Conservation (phyloP, 768 basidiomycete species). For the Boletellus sp. region DNA sequence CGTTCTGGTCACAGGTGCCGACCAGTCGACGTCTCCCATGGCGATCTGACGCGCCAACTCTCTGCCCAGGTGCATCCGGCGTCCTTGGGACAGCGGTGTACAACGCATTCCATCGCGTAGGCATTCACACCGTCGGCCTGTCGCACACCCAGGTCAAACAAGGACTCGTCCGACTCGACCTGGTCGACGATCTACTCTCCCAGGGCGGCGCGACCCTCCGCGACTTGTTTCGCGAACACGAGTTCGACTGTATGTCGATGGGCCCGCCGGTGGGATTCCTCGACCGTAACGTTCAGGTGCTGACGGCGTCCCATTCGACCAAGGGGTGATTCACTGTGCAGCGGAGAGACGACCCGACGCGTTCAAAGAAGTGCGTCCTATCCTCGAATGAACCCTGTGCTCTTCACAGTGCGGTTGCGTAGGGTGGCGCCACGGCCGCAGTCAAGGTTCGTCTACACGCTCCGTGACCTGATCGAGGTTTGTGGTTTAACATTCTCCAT, state of each 20-base stretch:
- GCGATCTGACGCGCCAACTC: slow-evolving; percentile 10
- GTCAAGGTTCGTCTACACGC: slow-evolving; percentile 43
- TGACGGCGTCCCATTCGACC: slow-evolving; percentile 4
- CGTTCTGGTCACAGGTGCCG: slow-evolving; percentile 54
- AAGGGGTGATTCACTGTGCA: slow-evolving; percentile 92
- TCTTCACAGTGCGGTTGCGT: background rate
- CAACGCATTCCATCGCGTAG: slow-evolving; percentile 51
- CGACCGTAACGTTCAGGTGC: background rate
- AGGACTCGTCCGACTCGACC: slow-evolving; percentile 59
- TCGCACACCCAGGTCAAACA: slow-evolving; percentile 62
- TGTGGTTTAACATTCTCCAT: background rate
- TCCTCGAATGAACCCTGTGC: too few relatives aligned
- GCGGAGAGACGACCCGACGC: slow-evolving; percentile 92
- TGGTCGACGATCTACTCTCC: slow-evolving; percentile 45
- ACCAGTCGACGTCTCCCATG: background rate
- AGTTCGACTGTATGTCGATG: slow-evolving; percentile 62
- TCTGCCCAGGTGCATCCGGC: slow-evolving; percentile 76
- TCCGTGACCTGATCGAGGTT: background rate
- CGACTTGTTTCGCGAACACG: slow-evolving; percentile 49
- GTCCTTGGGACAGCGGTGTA: slow-evolving; percentile 81
- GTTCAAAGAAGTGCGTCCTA: slow-evolving; percentile 67
- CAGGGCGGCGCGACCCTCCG: slow-evolving; percentile 43
- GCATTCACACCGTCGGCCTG: slow-evolving; percentile 58
- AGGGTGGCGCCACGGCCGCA: slow-evolving; percentile 62
- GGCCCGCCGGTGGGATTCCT: background rate